These are phyloP conservation scores for Eleusine coracana DNA, from an alignment of 176 grass and related monocot genomes.

Conservation along the genomic window DNA sequence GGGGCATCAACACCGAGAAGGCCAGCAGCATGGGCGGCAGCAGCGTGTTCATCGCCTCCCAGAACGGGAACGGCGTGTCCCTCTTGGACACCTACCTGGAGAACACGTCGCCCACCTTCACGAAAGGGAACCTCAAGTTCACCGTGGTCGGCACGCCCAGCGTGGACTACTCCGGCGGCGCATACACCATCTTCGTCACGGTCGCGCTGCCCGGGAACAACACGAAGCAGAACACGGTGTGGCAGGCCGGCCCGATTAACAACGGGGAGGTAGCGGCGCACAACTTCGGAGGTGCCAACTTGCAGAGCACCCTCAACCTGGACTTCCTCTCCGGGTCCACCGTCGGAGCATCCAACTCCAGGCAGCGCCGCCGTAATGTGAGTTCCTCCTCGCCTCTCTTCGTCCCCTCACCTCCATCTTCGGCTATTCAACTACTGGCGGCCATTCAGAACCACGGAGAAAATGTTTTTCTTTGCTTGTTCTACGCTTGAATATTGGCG, in stretches of 20 bases:
- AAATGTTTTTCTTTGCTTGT: no score
- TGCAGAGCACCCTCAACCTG: slow-evolving; percentile 1
- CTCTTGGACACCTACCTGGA: slow-evolving; percentile 35
- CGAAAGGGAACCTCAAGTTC: slow-evolving; percentile 20
- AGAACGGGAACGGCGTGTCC: slow-evolving; percentile 36
- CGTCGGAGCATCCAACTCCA: slow-evolving; percentile 47
- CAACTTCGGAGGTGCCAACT: background rate
- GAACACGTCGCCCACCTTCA: background rate
- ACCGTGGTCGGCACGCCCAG: slow-evolving; percentile 23
- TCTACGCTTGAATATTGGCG: background rate
- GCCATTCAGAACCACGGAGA: background rate
- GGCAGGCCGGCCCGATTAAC: slow-evolving; percentile 57
- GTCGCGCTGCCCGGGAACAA: slow-evolving; percentile 50
- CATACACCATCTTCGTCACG: slow-evolving; percentile 79
- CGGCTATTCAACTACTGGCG: background rate
- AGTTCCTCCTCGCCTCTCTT: slow-evolving; percentile 9
- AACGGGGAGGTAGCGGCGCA: slow-evolving; percentile 6
- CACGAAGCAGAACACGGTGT: slow-evolving; percentile 63
- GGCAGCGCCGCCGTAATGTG: slow-evolving; percentile 74
- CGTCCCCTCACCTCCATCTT: background rate
- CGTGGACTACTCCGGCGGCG: slow-evolving; percentile 53
- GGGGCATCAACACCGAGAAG: slow-evolving; percentile 69
- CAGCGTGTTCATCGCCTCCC: slow-evolving; percentile 69
- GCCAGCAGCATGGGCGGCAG: slow-evolving; percentile 31
- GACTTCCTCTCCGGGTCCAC: slow-evolving; percentile 64